phyloP scores from a whole-genome alignment of 2,329 filamentous ascomycete genomes.

The Penicillium sp. region DNA sequence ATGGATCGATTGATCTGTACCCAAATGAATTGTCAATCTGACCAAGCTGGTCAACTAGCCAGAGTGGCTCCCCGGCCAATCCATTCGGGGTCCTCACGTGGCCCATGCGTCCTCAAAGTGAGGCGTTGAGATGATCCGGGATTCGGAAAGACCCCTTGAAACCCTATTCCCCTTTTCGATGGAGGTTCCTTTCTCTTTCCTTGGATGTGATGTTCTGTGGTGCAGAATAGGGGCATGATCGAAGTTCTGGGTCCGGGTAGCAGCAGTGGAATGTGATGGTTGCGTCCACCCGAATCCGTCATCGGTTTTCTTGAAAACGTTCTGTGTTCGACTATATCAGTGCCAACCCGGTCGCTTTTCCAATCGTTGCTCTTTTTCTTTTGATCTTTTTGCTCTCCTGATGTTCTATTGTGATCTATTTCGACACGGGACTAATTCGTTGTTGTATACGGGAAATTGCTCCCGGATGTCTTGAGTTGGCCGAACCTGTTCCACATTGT shows the following conservation, averaged over 20 bases:
- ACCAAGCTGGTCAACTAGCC: constrained; percentile 6
- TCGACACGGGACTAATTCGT: background rate
- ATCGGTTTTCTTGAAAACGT: constrained; percentile 22
- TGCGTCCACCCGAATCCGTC: constrained; percentile 25
- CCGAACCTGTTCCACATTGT: background rate
- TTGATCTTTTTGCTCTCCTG: constrained; percentile 8
- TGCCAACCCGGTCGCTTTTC: constrained; percentile 24
- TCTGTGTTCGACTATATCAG: constrained; percentile 19
- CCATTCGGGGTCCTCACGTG: constrained; percentile 15
- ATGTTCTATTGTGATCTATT: background rate
- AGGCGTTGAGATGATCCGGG: constrained; percentile 15
- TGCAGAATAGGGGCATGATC: constrained; percentile 2
- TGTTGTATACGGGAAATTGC: background rate
- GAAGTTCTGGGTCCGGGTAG: constrained; percentile 19
- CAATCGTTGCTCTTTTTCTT: constrained; percentile 18
- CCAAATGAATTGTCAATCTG: constrained; percentile 8
- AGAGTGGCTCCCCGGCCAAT: constrained; percentile 3
- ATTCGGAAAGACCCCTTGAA: constrained; percentile 1
- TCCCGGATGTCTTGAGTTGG: background rate
- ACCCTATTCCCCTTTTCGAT: constrained; percentile 2
- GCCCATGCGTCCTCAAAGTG: constrained; percentile 25
- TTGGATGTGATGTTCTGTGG: background rate
- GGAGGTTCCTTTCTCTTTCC: background rate
- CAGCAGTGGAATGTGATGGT: constrained; percentile 29
- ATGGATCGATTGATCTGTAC: background rate